Percentiles rank a stretch among this genome's conserved stretches.
Conservation (phyloP, 345 rosid species). For the Hibiscus tridactylites region DNA sequence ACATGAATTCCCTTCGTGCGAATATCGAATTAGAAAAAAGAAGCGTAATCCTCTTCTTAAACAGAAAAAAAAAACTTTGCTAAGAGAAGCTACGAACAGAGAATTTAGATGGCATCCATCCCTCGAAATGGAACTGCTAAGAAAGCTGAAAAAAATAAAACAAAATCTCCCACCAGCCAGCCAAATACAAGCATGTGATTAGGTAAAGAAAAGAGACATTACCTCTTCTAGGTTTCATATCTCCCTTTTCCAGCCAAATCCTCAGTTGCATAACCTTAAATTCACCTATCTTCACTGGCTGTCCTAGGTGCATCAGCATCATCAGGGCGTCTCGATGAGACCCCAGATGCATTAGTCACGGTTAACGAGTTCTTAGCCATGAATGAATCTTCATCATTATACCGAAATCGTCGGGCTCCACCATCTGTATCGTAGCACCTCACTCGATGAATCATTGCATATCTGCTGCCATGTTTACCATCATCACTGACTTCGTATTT, state of each 20-base stretch:
- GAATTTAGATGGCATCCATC: background rate
- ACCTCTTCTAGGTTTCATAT: background rate
- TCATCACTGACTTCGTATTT: slow-evolving; percentile 27
- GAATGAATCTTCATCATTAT: slow-evolving; percentile 14
- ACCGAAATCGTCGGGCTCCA: slow-evolving; percentile 14
- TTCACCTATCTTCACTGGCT: background rate
- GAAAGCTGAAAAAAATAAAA: background rate
- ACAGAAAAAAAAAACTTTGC: background rate
- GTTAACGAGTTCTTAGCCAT: slow-evolving; percentile 13
- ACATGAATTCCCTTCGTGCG: no score
- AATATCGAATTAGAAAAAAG: background rate
- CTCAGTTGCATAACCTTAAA: background rate
- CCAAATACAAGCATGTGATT: background rate
- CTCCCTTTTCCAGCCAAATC: slow-evolving; percentile 3
- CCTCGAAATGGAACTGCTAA: background rate
- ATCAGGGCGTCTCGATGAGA: background rate
- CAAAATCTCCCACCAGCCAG: background rate
- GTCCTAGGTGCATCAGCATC: slow-evolving; percentile 3
- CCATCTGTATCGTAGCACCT: slow-evolving; percentile 22
- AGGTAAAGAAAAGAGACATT: background rate
- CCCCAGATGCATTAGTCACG: slow-evolving; percentile 1
- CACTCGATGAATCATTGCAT: slow-evolving; percentile 21
- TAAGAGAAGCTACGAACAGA: background rate
- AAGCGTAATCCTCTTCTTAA: background rate
- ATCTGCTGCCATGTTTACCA: slow-evolving; percentile 23